A percentile compares a stretch with the other conserved stretches of the same genome.
phyloP scores from a whole-genome alignment of 257 asterid species.

The Nemophila menziesii region DNA sequence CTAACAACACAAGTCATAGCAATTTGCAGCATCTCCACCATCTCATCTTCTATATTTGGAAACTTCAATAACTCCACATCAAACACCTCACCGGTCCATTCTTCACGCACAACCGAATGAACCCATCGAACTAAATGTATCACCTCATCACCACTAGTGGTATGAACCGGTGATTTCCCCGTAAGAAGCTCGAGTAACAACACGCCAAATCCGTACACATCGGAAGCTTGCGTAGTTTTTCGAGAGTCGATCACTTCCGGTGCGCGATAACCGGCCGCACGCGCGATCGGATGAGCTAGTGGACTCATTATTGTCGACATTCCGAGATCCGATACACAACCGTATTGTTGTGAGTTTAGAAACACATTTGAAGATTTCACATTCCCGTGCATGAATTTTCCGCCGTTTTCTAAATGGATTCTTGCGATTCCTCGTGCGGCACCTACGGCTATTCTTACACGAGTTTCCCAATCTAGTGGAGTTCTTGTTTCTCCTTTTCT shows the following conservation, averaged over 20 bases:
- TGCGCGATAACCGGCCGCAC: constrained; percentile 70
- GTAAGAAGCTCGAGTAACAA: constrained; percentile 62
- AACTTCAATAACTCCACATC: constrained; percentile 50
- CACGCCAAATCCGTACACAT: constrained; percentile 66
- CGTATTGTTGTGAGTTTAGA: constrained; percentile 43
- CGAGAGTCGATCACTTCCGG: constrained; percentile 70
- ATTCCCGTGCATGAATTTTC: constrained; percentile 62
- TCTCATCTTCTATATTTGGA: constrained; percentile 65
- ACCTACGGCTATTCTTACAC: constrained; percentile 55
- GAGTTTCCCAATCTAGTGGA: constrained; percentile 58
- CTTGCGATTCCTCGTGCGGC: constrained; percentile 65
- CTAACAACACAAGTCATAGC: constrained; percentile 64
- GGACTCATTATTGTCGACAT: constrained; percentile 50
- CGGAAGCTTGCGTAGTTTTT: constrained; percentile 56
- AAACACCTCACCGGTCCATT: constrained; percentile 82
- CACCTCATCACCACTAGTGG: constrained; percentile 48
- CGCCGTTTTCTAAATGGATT: constrained; percentile 48
- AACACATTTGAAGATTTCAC: constrained; percentile 63
- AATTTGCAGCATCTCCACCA: constrained; percentile 67
- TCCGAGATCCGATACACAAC: constrained; percentile 70
- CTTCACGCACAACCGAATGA: constrained; percentile 75
- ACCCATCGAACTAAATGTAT: constrained; percentile 70
- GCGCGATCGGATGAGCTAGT: constrained; percentile 51
- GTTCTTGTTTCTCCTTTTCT: constrained; percentile 35
- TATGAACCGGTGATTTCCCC: constrained; percentile 53